Conservation (phyloP, 768 basidiomycete species). For the Trametes punicea region DNA sequence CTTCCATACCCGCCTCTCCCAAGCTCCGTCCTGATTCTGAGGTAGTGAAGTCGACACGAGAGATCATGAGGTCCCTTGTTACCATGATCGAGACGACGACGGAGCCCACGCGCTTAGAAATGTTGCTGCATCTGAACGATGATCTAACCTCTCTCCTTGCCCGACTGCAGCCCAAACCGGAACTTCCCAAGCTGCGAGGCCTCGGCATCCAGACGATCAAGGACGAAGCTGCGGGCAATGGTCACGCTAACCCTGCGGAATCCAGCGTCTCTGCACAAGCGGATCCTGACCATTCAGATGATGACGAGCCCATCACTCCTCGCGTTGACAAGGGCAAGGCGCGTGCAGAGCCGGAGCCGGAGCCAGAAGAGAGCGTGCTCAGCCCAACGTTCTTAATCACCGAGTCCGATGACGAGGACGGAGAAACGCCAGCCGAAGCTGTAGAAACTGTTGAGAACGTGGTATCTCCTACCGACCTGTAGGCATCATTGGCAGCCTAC, state of each 20-base stretch:
- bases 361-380: slow-evolving; percentile 67
- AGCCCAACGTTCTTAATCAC: slow-evolving; percentile 44
- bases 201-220: slow-evolving; percentile 19
- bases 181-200: slow-evolving; percentile 14
- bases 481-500: slow-evolving; percentile 22
- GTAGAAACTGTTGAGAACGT: slow-evolving; percentile 36
- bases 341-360: slow-evolving; percentile 63
- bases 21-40: slow-evolving; percentile 31
- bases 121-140: slow-evolving; percentile 72
- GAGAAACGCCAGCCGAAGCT: slow-evolving; percentile 11
- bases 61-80: slow-evolving; percentile 50
- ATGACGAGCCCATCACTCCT: slow-evolving; percentile 50
- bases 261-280: slow-evolving; percentile 4
- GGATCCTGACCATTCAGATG: slow-evolving; percentile 21
- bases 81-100: slow-evolving; percentile 51
- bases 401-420: slow-evolving; percentile 47
- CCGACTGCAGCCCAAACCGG: slow-evolving; percentile 23
- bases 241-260: slow-evolving; percentile 19
- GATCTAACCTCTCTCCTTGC: slow-evolving; percentile 56
- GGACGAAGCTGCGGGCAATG: slow-evolving; percentile 23
- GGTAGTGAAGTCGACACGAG: slow-evolving; percentile 47
- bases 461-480: slow-evolving; percentile 48
- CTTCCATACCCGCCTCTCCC: slow-evolving; percentile 16
- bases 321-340: slow-evolving; percentile 78
- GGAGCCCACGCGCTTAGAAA: slow-evolving; percentile 60